These are phyloP conservation scores for Linnemannia hyalina DNA, from an alignment of 192 early-diverging fungal genomes.

Conservation along the genomic window DNA sequence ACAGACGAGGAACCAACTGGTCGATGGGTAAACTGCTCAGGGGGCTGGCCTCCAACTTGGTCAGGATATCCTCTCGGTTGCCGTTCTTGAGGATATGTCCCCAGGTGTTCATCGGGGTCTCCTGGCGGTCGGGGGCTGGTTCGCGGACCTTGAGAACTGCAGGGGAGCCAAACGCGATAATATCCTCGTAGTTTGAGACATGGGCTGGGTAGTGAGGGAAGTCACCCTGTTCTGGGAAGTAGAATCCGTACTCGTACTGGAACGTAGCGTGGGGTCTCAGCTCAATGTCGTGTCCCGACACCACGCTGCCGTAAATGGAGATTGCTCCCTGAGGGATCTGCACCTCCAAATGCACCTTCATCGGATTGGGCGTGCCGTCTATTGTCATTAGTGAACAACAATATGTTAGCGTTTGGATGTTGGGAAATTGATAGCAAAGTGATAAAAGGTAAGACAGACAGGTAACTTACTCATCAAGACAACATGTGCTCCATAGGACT, in stretches of 20 bases:
- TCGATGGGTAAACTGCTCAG: slow-evolving; percentile 22
- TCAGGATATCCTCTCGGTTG: slow-evolving; percentile 21
- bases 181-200: slow-evolving; percentile 40
- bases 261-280: slow-evolving; percentile 22
- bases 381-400: not conserved
- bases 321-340: slow-evolving; percentile 63
- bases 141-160: slow-evolving; percentile 25
- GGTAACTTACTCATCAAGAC: slow-evolving; percentile 46
- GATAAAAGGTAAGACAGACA: not conserved
- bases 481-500: slow-evolving; percentile 47
- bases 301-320: slow-evolving; percentile 39
- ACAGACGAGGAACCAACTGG: slow-evolving; percentile 29
- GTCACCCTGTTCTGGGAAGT: slow-evolving; percentile 61
- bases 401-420: not conserved
- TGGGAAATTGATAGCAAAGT: not conserved
- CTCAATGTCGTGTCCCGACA: slow-evolving; percentile 37
- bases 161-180: slow-evolving; percentile 36
- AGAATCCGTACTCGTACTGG: slow-evolving; percentile 59
- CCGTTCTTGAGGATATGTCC: slow-evolving; percentile 35
- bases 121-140: slow-evolving; percentile 21
- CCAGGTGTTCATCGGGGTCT: slow-evolving; percentile 28
- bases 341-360: slow-evolving; percentile 51
- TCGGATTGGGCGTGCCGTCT: slow-evolving; percentile 56
- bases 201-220: slow-evolving; percentile 57
- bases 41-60: slow-evolving; percentile 23